phyloP scores from a whole-genome alignment of 2,329 filamentous ascomycete genomes.

The Trichocomaceae sp. region DNA sequence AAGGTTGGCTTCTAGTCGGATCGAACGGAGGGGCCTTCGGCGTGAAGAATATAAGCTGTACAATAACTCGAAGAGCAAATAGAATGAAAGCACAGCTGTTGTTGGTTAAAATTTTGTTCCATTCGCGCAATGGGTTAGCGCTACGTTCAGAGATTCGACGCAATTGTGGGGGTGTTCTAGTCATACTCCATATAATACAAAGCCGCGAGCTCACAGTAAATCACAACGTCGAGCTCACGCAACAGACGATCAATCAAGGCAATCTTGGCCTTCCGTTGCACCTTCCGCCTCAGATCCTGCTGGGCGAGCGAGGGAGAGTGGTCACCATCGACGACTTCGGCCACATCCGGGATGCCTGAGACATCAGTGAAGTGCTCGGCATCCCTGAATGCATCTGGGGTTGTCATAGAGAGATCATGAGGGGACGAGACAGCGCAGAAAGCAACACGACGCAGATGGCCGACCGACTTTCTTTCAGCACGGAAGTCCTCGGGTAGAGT shows the following conservation, averaged over 20 bases:
- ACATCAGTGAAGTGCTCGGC: slow-evolving; percentile 43
- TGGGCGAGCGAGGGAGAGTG: slow-evolving; percentile 4
- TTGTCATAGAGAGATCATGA: slow-evolving; percentile 43
- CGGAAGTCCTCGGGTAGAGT: not conserved
- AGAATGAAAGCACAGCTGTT: slow-evolving; percentile 51
- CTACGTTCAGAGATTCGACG: not conserved
- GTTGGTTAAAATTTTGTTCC: slow-evolving; percentile 18
- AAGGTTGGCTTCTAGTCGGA: slow-evolving; percentile 47
- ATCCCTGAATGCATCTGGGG: slow-evolving; percentile 41
- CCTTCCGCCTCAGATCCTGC: slow-evolving; percentile 26
- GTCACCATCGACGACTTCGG: slow-evolving; percentile 10
- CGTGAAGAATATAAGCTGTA: slow-evolving; percentile 54
- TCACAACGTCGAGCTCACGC: slow-evolving; percentile 51
- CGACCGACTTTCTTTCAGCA: not conserved
- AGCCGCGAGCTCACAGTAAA: slow-evolving; percentile 56
- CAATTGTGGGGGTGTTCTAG: not conserved
- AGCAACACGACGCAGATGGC: not conserved
- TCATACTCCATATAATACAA: slow-evolving; percentile 60
- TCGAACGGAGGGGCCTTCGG: slow-evolving; percentile 50
- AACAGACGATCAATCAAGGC: slow-evolving; percentile 51
- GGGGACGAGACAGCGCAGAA: slow-evolving; percentile 15
- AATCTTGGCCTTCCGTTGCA: slow-evolving; percentile 36
- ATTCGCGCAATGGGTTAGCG: not conserved
- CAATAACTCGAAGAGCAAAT: slow-evolving; percentile 48
- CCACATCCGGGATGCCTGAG: slow-evolving; percentile 32